Percentiles rank a stretch among this genome's conserved stretches.
Conservation (phyloP, 106 monocot genomes). For the Acorus calamus region DNA sequence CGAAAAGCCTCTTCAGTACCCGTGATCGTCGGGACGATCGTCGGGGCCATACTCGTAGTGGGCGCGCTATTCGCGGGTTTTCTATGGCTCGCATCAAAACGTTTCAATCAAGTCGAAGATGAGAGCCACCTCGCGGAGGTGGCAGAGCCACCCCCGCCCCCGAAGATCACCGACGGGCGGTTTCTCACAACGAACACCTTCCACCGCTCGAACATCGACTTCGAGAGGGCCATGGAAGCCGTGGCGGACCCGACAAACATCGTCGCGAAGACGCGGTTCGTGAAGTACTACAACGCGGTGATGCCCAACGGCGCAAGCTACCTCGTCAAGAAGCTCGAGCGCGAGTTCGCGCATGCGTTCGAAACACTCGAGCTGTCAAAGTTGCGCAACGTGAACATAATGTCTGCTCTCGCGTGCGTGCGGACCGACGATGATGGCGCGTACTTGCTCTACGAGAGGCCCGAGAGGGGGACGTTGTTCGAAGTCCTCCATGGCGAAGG, state of each 20-base stretch:
- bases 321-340: constrained; percentile 49
- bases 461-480: constrained; percentile 38
- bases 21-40: constrained; percentile 14
- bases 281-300: constrained; percentile 45
- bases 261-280: constrained; percentile 44
- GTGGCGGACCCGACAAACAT: constrained; percentile 36
- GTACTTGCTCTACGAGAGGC: constrained; percentile 52
- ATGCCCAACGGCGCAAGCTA: constrained; percentile 56
- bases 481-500: constrained; percentile 35
- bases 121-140: constrained; percentile 9
- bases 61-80: constrained; percentile 14
- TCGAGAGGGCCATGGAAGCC: constrained; percentile 40
- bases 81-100: constrained; percentile 13
- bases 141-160: constrained; percentile 12
- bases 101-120: constrained; percentile 28
- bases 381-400: constrained; percentile 52
- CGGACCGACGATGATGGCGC: constrained; percentile 42
- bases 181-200: constrained; percentile 30
- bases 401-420: constrained; percentile 61
- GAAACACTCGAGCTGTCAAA: constrained; percentile 28
- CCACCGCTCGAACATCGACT: constrained; percentile 41
- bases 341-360: constrained; percentile 36
- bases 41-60: constrained; percentile 16
- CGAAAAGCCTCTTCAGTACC: background rate
- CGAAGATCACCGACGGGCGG: constrained; percentile 17